Conservation (phyloP, 352 stramenopile genomes). For the Plasmopara viticola region DNA sequence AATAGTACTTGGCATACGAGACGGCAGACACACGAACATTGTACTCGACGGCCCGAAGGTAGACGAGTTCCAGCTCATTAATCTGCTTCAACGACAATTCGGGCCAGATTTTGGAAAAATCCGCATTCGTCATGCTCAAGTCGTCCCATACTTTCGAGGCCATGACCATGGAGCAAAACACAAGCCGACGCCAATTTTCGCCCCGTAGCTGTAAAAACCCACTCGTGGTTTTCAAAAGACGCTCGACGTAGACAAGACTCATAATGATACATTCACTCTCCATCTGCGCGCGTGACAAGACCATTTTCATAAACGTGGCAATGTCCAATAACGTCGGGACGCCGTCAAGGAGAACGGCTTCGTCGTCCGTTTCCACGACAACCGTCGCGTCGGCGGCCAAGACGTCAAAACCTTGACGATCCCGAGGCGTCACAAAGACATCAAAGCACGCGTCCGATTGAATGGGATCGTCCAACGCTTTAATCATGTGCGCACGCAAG, state of each 20-base stretch:
- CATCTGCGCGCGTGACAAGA: slow-evolving; percentile 89
- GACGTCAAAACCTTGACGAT: slow-evolving; percentile 26
- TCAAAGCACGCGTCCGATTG: slow-evolving; percentile 50
- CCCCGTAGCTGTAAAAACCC: slow-evolving; percentile 68
- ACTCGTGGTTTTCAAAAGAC: slow-evolving; percentile 88
- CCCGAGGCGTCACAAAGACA: slow-evolving; percentile 57
- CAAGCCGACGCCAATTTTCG: slow-evolving; percentile 90
- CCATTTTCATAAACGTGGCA: slow-evolving; percentile 89
- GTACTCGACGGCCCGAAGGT: slow-evolving; percentile 88
- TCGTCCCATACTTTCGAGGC: slow-evolving; percentile 97
- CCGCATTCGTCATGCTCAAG: slow-evolving; percentile 95
- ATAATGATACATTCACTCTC: slow-evolving; percentile 98
- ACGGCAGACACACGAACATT: slow-evolving; percentile 83
- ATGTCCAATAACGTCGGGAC: slow-evolving; percentile 89
- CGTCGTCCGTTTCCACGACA: slow-evolving; percentile 23
- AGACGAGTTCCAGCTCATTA: slow-evolving; percentile 93
- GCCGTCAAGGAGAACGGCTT: slow-evolving; percentile 27
- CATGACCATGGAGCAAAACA: slow-evolving; percentile 96
- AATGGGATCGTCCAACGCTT: slow-evolving; percentile 61
- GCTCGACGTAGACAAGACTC: slow-evolving; percentile 96
- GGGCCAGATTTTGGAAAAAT: slow-evolving; percentile 93
- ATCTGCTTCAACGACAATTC: slow-evolving; percentile 90
- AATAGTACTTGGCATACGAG: slow-evolving; percentile 95
- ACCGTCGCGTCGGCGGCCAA: slow-evolving; percentile 21
- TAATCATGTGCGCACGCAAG: slow-evolving; percentile 92